These are phyloP conservation scores for Dissophora ornata DNA, from an alignment of 192 early-diverging fungal species.

Conservation along the genomic window DNA sequence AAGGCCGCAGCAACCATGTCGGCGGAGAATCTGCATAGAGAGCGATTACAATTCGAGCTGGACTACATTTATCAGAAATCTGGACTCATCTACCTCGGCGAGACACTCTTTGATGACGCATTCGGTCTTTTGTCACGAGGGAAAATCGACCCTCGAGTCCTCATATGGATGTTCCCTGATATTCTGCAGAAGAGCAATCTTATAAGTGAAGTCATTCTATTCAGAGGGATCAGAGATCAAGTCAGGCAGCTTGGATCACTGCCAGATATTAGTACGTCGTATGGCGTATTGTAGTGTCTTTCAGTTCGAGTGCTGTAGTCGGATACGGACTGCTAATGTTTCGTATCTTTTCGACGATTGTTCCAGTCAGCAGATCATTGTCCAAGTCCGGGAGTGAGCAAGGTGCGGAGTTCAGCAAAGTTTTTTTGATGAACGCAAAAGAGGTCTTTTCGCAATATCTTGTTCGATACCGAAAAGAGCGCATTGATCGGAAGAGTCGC, in stretches of 20 bases:
- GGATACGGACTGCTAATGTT: background rate
- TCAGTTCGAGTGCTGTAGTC: too few species aligned
- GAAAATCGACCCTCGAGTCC: constrained; percentile 67
- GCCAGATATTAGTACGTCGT: constrained; percentile 60
- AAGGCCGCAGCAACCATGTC: constrained; percentile 56
- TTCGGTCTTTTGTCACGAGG: constrained; percentile 71
- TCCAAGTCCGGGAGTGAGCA: constrained; percentile 23
- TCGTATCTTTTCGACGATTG: background rate
- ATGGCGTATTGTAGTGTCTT: too few species aligned
- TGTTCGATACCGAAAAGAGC: constrained; percentile 43
- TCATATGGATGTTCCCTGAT: constrained; percentile 65
- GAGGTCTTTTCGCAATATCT: constrained; percentile 70
- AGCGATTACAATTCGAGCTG: constrained; percentile 62
- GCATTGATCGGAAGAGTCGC: background rate
- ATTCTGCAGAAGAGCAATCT: constrained; percentile 38
- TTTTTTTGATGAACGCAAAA: constrained; percentile 68
- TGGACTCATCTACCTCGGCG: constrained; percentile 69
- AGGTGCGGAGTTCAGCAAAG: constrained; percentile 52
- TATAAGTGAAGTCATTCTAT: constrained; percentile 45
- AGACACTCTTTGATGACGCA: constrained; percentile 76
- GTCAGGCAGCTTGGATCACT: constrained; percentile 52
- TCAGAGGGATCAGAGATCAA: constrained; percentile 53
- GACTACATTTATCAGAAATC: constrained; percentile 74
- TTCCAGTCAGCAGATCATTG: constrained; percentile 8
- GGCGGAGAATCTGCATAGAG: constrained; percentile 57